Base-by-base conservation (phyloP, 495 filamentous ascomycete genomes). In the Aspergillus steynii region DNA sequence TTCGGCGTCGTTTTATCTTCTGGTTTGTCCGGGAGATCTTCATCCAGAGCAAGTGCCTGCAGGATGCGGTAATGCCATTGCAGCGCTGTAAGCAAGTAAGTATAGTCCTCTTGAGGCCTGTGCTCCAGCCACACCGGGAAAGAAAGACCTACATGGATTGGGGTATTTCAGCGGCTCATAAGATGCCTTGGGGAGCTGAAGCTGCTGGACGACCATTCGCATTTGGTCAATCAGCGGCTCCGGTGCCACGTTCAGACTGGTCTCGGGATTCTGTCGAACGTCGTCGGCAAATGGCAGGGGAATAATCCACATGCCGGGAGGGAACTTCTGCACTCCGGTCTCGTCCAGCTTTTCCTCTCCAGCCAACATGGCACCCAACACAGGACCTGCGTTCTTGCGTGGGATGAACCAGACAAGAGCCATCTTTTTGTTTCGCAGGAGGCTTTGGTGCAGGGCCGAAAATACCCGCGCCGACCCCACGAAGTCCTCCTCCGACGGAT, bases 21-120 rank as follows among this genome's bases (percentile, higher is more conserved):
- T 1, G 87, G 82, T 50, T 83, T 78, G 29, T 90, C 88, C 1
- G 96, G 96, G 25, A 93, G 71, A 53, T 97, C 95, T 69, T 99
- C 96, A 32, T 96, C 93, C 12, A 99, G 74, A 1, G 96, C 96
- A 50, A 96, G 82, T 5, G 91, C 91, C 72, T 99, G 96, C 4
- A 99, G 78, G 48, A 98, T 94, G 50, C 88, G 88, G 76, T 98
- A 99, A 74, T 97, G 93, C 96, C 96, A 99, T 80, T 99, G 96
- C 55, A 99, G 83, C 1, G 89, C 84, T 63, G 53, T 9, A 3
- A 4, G 27, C 29, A 29, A 51, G 48, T 68, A 42, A 71, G 61
- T 56, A 54, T 27, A 34, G 55, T 3, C 26, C 20, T 12, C 2
- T 15, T 47, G n/a, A 34, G 14, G 14, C 5, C 49, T 20, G 25